Conservation (phyloP, 441 rosid species). For the Viola pubescens region DNA sequence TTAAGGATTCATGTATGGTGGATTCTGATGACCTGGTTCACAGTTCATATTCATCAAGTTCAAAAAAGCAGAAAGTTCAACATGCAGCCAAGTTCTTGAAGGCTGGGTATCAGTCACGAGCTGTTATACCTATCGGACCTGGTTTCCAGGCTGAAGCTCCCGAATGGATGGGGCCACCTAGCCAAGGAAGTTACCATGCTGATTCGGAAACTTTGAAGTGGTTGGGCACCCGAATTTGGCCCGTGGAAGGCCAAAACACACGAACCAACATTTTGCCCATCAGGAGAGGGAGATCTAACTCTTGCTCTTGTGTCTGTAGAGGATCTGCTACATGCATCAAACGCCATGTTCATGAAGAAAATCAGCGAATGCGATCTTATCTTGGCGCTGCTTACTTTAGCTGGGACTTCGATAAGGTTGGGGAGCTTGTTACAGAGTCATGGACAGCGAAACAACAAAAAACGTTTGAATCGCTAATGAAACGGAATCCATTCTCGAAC, state of each 20-base stretch:
- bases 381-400: slow-evolving; percentile 28
- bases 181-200: slow-evolving; percentile 18
- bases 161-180: slow-evolving; percentile 27
- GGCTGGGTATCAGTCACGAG: not conserved
- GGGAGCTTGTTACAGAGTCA: slow-evolving; percentile 23
- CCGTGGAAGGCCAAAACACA: slow-evolving; percentile 20
- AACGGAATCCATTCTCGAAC: slow-evolving; percentile 18
- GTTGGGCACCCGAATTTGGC: slow-evolving; percentile 37
- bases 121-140: not conserved
- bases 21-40: slow-evolving; percentile 13
- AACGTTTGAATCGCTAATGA: slow-evolving; percentile 24
- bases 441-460: slow-evolving; percentile 35
- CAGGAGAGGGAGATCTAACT: slow-evolving; percentile 31
- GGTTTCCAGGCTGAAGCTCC: slow-evolving; percentile 16
- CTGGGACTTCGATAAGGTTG: slow-evolving; percentile 40
- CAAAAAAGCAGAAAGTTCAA: not conserved
- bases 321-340: slow-evolving; percentile 29
- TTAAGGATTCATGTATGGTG: slow-evolving; percentile 11
- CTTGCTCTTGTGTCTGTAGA: slow-evolving; percentile 26
- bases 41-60: not conserved
- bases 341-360: slow-evolving; percentile 24
- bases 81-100: not conserved
- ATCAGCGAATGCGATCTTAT: slow-evolving; percentile 21
- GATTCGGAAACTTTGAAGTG: slow-evolving; percentile 30
- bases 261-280: slow-evolving; percentile 17